A percentile compares a stretch with the other conserved stretches of the same genome.
Conservation (phyloP, 192 early-diverging fungal species). For the Borealophlyctis nickersoniae region DNA sequence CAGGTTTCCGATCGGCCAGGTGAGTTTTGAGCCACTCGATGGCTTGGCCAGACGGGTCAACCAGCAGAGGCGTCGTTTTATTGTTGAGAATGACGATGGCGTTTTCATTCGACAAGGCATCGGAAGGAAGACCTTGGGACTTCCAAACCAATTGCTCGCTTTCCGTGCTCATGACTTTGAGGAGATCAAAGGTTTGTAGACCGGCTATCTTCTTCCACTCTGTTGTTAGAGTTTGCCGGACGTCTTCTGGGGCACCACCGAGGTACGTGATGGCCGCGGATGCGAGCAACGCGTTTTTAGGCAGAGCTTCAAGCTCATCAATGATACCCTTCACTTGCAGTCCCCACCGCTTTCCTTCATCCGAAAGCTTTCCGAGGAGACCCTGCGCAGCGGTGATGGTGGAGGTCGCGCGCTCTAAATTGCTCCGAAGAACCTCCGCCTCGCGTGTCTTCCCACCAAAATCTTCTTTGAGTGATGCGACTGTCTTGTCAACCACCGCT, state of each 20-base stretch:
- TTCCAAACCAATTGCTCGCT: conserved; percentile 59
- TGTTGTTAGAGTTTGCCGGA: conserved; percentile 17
- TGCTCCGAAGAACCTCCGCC: conserved; percentile 46
- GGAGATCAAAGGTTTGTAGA: conserved; percentile 36
- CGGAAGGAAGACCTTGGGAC: conserved; percentile 51
- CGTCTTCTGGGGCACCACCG: conserved; percentile 45
- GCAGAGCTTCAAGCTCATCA: conserved; percentile 25
- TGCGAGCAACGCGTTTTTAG: conserved; percentile 44
- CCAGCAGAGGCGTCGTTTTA: conserved; percentile 39
- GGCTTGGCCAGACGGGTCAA: conserved; percentile 53
- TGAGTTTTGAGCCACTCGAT: conserved; percentile 49
- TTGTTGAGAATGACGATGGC: conserved; percentile 44
- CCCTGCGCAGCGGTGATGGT: conserved; percentile 48
- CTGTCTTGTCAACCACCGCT: conserved; percentile 50
- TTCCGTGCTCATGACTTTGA: conserved; percentile 49
- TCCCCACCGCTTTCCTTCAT: conserved; percentile 55
- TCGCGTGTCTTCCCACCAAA: conserved; percentile 57
- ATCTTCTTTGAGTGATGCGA: conserved; percentile 41
- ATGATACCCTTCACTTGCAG: conserved; percentile 46
- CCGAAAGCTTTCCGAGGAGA: conserved; percentile 53
- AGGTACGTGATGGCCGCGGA: conserved; percentile 53
- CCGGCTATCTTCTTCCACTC: conserved; percentile 40
- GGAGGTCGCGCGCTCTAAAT: conserved; percentile 44
- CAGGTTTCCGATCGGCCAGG: conserved; percentile 47
- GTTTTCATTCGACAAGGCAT: conserved; percentile 54